A percentile compares a stretch with the other conserved stretches of the same genome.
Conservation (phyloP, 1,284 basidiomycete genomes). For the Hypsizygus ulmarius region DNA sequence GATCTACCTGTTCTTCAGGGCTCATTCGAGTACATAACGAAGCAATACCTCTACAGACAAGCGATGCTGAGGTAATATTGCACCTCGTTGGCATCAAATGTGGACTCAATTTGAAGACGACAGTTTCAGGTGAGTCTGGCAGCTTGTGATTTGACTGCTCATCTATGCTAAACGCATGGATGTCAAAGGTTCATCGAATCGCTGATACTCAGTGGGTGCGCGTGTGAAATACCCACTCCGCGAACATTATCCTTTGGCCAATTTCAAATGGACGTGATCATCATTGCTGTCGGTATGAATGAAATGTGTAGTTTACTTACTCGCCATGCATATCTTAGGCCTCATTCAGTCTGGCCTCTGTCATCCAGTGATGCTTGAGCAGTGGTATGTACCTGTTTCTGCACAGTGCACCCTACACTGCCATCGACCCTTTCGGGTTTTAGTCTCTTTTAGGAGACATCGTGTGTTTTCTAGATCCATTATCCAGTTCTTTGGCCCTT, state of each 20-base stretch:
- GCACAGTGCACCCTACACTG: neutral
- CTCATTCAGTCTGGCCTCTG: conserved; percentile 18
- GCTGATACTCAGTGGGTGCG: neutral
- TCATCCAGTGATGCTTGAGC: conserved; percentile 11
- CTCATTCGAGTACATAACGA: neutral
- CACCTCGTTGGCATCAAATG: neutral
- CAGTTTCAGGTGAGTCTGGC: too few species aligned
- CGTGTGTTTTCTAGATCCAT: neutral
- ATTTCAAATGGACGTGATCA: neutral
- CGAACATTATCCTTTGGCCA: conserved; percentile 6
- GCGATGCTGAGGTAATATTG: neutral
- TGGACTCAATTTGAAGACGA: too few species aligned
- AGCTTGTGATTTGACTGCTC: too few species aligned
- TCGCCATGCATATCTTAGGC: conserved; percentile 1
- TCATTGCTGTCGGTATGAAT: neutral
- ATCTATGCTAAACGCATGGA: neutral
- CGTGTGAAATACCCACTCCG: conserved; percentile 9
- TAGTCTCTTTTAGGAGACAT: neutral
- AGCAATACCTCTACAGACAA: neutral
- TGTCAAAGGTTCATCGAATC: too few species aligned
- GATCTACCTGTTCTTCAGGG: neutral
- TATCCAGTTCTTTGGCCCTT: too few species aligned
- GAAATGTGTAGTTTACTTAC: neutral
- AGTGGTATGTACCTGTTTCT: conserved; percentile 4
- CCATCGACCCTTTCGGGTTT: neutral